These are phyloP conservation scores for Penicillium fimorum DNA, from an alignment of 495 filamentous ascomycete genomes.

Conservation along the genomic window DNA sequence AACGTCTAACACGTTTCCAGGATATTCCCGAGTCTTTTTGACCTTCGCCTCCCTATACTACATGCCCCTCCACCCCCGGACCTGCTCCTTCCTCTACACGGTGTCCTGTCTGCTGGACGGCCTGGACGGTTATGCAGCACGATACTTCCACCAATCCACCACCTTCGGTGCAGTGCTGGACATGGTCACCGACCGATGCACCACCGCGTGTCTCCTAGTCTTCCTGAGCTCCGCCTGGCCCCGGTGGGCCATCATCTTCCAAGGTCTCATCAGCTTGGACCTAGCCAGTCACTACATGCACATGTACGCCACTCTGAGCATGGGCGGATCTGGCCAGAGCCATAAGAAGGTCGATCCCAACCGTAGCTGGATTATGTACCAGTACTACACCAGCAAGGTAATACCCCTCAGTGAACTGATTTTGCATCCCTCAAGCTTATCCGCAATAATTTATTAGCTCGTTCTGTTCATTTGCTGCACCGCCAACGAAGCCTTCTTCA, in stretches of 20 bases:
- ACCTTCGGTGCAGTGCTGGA: constrained; percentile 94
- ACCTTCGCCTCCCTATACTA: constrained; percentile 93
- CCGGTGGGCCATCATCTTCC: constrained; percentile 88
- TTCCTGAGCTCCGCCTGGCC: constrained; percentile 92
- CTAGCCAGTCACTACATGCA: constrained; percentile 97
- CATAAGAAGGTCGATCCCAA: constrained; percentile 87
- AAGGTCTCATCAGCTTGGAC: constrained; percentile 86
- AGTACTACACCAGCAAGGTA: constrained; percentile 97
- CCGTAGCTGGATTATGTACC: constrained; percentile 71
- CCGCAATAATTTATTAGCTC: constrained; percentile 49
- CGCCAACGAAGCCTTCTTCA: constrained; percentile 94
- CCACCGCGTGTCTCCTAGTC: constrained; percentile 87
- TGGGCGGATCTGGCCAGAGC: constrained; percentile 73
- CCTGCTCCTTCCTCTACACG: constrained; percentile 87
- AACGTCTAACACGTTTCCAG: constrained; percentile 42
- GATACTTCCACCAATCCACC: constrained; percentile 84
- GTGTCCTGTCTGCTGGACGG: constrained; percentile 93
- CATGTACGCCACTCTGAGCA: constrained; percentile 86
- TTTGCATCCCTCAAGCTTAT: background rate
- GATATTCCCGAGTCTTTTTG: constrained; percentile 85
- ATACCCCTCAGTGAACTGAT: background rate
- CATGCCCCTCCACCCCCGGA: constrained; percentile 95
- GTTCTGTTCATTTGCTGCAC: constrained; percentile 90
- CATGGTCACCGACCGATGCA: constrained; percentile 97
- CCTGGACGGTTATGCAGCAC: constrained; percentile 87